Percentiles rank a stretch among this genome's conserved stretches.
phyloP scores from a whole-genome alignment of 192 early-diverging fungal species.

The Backusella macrospora region DNA sequence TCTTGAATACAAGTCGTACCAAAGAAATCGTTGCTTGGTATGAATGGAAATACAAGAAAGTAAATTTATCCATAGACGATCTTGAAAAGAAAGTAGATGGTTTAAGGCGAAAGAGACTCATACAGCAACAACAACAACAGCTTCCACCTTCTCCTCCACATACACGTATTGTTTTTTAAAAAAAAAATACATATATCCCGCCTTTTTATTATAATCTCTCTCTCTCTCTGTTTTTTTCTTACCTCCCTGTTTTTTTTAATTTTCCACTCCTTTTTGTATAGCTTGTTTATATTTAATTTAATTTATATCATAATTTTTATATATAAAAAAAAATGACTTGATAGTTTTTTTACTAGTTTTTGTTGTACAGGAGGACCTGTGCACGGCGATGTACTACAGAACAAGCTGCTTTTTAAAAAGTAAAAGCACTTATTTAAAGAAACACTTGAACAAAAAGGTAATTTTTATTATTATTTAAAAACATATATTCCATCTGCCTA shows the following conservation, averaged over 20 bases:
- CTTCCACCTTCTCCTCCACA: slow-evolving; percentile 5
- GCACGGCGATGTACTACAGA: not conserved
- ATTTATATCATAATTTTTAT: slow-evolving; percentile 4
- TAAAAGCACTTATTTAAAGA: not conserved
- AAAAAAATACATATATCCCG: not conserved
- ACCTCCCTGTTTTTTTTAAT: slow-evolving; percentile 13
- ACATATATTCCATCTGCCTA: not conserved
- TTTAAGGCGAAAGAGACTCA: slow-evolving; percentile 25
- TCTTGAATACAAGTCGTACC: slow-evolving; percentile 26
- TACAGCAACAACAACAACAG: not conserved
- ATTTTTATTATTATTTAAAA: not conserved
- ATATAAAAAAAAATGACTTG: not conserved
- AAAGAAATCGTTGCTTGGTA: slow-evolving; percentile 40
- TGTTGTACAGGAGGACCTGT: not conserved
- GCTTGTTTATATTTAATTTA: not conserved
- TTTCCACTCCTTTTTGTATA: not conserved
- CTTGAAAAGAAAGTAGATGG: slow-evolving; percentile 32
- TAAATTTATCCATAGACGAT: slow-evolving; percentile 20
- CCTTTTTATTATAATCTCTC: not conserved
- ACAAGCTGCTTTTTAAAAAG: not conserved
- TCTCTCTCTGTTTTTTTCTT: not conserved
- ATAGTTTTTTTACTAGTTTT: not conserved
- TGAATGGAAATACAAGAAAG: slow-evolving; percentile 35
- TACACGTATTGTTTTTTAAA: slow-evolving; percentile 10
- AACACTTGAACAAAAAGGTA: not conserved